phyloP scores from a whole-genome alignment of 495 filamentous ascomycete species.

The Aspergillus haitiensis region DNA sequence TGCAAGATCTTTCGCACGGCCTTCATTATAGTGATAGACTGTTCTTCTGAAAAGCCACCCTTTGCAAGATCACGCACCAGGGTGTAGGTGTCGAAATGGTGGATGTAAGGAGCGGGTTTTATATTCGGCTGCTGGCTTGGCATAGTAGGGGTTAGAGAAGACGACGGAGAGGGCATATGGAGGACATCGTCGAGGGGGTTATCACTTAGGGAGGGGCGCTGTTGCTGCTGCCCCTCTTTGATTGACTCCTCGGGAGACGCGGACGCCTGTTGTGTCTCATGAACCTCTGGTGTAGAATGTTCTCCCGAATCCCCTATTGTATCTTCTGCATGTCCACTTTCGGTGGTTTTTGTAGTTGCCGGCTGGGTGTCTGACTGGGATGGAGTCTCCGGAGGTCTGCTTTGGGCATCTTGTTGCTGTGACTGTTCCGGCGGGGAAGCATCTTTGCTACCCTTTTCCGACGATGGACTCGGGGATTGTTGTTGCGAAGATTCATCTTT shows the following conservation, averaged over 20 bases:
- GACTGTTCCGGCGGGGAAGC: constrained; percentile 22
- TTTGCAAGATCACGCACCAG: constrained; percentile 73
- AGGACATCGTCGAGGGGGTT: constrained; percentile 67
- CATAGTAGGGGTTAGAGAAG: constrained; percentile 38
- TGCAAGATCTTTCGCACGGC: constrained; percentile 73
- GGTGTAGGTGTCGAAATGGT: constrained; percentile 94
- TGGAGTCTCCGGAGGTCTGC: not conserved
- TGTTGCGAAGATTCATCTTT: constrained; percentile 28
- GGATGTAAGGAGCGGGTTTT: constrained; percentile 74
- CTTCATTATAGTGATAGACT: constrained; percentile 84
- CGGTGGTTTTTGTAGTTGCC: constrained; percentile 23
- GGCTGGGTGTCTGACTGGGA: constrained; percentile 6
- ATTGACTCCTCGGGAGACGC: constrained; percentile 26
- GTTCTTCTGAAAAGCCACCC: constrained; percentile 65
- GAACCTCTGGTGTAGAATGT: constrained; percentile 22
- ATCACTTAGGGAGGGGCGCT: constrained; percentile 22
- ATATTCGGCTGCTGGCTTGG: constrained; percentile 57
- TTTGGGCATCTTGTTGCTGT: constrained; percentile 1
- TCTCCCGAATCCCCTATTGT: constrained; percentile 20
- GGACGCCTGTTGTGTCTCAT: constrained; percentile 20
- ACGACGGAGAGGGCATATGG: constrained; percentile 54
- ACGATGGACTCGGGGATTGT: constrained; percentile 22
- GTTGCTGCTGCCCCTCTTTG: constrained; percentile 30
- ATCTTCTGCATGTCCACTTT: constrained; percentile 19
- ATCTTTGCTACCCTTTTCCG: constrained; percentile 22